Conservation (phyloP, 208 protist genomes). For the Blechomonas ayalai region DNA sequence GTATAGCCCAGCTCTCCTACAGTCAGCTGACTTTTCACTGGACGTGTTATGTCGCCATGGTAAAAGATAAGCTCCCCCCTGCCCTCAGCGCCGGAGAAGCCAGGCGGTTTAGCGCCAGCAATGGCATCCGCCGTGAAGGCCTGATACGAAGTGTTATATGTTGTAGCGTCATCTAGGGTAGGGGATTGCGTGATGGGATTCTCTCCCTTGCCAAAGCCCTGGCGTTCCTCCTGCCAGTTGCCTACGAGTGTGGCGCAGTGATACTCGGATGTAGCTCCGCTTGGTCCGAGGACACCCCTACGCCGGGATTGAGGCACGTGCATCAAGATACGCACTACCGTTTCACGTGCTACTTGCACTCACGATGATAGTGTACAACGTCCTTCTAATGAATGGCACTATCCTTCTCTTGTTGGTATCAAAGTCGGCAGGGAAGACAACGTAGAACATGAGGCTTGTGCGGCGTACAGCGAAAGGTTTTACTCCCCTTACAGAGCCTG, state of each 20-base stretch:
- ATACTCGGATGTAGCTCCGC: slow-evolving; percentile 64
- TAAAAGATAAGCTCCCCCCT: slow-evolving; percentile 73
- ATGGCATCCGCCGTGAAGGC: slow-evolving; percentile 21
- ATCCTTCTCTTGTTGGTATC: too few relatives aligned
- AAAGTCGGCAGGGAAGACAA: too few relatives aligned
- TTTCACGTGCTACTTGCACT: too few relatives aligned
- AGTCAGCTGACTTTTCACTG: slow-evolving; percentile 35
- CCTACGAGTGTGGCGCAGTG: slow-evolving; percentile 78
- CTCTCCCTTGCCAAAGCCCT: slow-evolving; percentile 19
- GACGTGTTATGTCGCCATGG: slow-evolving; percentile 67
- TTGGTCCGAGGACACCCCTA: slow-evolving; percentile 26
- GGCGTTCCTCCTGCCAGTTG: slow-evolving; percentile 86
- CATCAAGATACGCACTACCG: too few relatives aligned
- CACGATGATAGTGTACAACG: too few relatives aligned
- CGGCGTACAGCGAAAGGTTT: too few relatives aligned
- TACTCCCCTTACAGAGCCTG: too few relatives aligned
- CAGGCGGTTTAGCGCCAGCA: slow-evolving; percentile 31
- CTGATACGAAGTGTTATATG: slow-evolving; percentile 49
- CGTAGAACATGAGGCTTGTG: too few relatives aligned
- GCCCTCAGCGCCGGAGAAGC: slow-evolving; percentile 51
- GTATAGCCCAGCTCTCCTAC: slow-evolving; percentile 68
- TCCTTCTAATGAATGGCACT: too few relatives aligned
- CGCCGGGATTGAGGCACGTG: too few relatives aligned
- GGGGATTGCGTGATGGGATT: too few relatives aligned
- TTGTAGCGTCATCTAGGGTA: slow-evolving; percentile 31